Base-by-base conservation (phyloP, 495 filamentous ascomycete species). In the Penicillium tannophilum region DNA sequence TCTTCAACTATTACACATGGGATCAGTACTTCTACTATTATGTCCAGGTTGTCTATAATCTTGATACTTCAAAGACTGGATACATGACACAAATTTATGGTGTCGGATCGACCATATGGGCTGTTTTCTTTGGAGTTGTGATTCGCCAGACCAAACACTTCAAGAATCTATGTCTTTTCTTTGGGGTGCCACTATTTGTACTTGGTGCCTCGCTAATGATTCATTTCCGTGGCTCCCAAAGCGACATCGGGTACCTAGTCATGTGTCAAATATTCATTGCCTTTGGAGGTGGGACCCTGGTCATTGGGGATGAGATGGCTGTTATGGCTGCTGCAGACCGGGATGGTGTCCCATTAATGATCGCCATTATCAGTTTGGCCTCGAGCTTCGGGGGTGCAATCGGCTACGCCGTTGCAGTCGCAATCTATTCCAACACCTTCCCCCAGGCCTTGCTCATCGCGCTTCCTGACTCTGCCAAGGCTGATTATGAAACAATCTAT, bases 201-300 rank as follows among this genome's bases (percentile, higher is more conserved):
- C 80, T 88, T 20, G 80, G 86, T 4, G 78, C 84, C 0, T 80
- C 86, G 24, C 82, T 88, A 26, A 82, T 89, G 81, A 88, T 77
- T 60, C 80, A 73, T 60, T 90, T 89, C 80, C 84, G 88, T 46
- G 82, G 86, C 76, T 74, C 79, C 1, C 70, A 77, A 52, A 71
- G 71, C 35, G 62, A 76, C 55, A 73, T 90, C 45, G 87, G 85
- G 39, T 89, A 86, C 70, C 72, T 92, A 30, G 74, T 89, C 64
- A 88, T 90, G 84, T 87, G 82, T 63, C 87, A 91, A 68, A 88
- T 91, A 65, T 85, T 89, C 72, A 89, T 90, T 63, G 83, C 87
- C 36, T 78, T 91, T 51, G 75, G 76, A 9, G 86, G 85, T 19
- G 82, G 83, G 24, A 82, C 78, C 4, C 67, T 86, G 1, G 65